Conservation (phyloP, 2,329 filamentous ascomycete species). For the Sphaerulina vaccinii region DNA sequence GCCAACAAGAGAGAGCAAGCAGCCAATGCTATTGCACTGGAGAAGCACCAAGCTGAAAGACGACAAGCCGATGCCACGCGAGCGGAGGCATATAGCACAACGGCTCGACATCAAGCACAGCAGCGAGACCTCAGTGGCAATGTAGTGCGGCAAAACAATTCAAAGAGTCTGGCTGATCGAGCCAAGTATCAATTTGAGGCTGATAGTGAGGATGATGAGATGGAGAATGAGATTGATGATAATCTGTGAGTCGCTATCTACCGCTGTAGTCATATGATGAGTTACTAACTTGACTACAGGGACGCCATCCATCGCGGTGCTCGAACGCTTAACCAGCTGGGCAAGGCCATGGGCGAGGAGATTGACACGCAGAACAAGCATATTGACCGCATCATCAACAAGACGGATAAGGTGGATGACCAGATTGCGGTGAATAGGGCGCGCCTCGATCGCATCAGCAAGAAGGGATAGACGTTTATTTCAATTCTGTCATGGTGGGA, state of each 20-base stretch:
- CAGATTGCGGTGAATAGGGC: constrained; percentile 76
- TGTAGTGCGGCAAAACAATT: constrained; percentile 54
- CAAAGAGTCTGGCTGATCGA: constrained; percentile 56
- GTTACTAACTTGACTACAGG: constrained; percentile 3
- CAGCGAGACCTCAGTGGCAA: constrained; percentile 52
- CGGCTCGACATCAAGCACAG: constrained; percentile 63
- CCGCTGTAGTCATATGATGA: constrained; percentile 22
- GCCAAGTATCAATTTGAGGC: constrained; percentile 77
- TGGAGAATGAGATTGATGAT: constrained; percentile 50
- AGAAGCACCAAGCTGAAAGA: constrained; percentile 61
- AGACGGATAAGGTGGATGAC: constrained; percentile 79
- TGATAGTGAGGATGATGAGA: constrained; percentile 67
- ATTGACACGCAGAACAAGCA: constrained; percentile 74
- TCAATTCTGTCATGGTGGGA: not conserved
- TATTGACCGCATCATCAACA: constrained; percentile 67
- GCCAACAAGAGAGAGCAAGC: constrained; percentile 58
- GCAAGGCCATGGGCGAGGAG: constrained; percentile 71
- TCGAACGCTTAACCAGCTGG: constrained; percentile 69
- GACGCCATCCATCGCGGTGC: constrained; percentile 62
- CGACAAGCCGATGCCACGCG: constrained; percentile 57
- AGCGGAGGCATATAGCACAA: constrained; percentile 51
- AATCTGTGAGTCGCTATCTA: constrained; percentile 31
- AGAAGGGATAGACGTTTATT: constrained; percentile 22
- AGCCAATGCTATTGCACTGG: constrained; percentile 67
- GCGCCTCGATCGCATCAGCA: constrained; percentile 63